Percentiles rank a stretch among this genome's conserved stretches.
Conservation (phyloP, 352 stramenopile species). For the Globisporangium barbulae region DNA sequence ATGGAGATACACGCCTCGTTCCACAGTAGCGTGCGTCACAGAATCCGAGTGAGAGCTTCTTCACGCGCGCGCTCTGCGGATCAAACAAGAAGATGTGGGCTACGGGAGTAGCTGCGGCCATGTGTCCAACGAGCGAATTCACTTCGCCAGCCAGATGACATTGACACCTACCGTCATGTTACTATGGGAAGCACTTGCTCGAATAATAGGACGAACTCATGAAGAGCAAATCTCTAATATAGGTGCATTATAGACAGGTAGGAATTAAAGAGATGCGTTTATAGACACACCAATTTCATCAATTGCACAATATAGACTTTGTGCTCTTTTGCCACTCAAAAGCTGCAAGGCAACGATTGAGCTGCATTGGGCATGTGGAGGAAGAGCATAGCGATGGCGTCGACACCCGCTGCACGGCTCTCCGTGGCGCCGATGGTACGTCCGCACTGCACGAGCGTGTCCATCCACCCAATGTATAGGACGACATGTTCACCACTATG, state of each 20-base stretch:
- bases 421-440: slow-evolving; percentile 20
- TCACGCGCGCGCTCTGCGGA: background rate
- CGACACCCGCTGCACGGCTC: slow-evolving; percentile 13
- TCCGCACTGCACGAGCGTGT: background rate
- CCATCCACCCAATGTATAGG: background rate
- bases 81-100: background rate
- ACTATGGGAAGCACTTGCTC: too few relatives aligned
- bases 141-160: too few relatives aligned
- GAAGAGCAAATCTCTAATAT: too few relatives aligned
- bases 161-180: too few relatives aligned
- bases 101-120: background rate
- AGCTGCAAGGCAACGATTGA: background rate
- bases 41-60: background rate
- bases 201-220: too few relatives aligned
- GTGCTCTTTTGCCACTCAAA: background rate
- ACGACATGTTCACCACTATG: background rate
- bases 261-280: too few relatives aligned
- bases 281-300: too few relatives aligned
- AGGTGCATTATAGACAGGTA: too few relatives aligned
- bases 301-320: too few relatives aligned
- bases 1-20: background rate
- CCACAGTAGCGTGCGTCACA: background rate
- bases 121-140: background rate
- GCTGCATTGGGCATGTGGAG: slow-evolving; percentile 4
- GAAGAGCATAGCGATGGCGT: slow-evolving; percentile 4